Conservation (phyloP, 768 basidiomycete genomes). For the Hygrophoropsis aurantiaca region DNA sequence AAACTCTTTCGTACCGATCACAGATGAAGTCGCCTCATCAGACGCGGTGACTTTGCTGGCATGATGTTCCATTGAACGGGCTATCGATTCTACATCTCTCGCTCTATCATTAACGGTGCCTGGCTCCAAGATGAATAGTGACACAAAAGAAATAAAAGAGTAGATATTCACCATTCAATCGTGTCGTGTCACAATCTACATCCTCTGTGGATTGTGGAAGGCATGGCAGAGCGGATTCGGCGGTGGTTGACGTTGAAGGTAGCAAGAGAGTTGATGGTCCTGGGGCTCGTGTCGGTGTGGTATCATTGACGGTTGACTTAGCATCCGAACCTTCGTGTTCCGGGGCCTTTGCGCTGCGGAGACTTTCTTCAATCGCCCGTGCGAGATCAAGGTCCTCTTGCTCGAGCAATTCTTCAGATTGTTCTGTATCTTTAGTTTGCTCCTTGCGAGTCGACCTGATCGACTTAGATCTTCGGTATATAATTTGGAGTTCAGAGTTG, state of each 20-base stretch:
- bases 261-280: too few relatives aligned
- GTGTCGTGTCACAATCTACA: too few relatives aligned
- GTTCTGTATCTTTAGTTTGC: constrained; percentile 7
- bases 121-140: too few relatives aligned
- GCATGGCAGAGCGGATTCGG: too few relatives aligned
- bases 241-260: too few relatives aligned
- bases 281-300: constrained; percentile 8
- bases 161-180: too few relatives aligned
- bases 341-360: constrained; percentile 22
- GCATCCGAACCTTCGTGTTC: constrained; percentile 6
- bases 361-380: constrained; percentile 47
- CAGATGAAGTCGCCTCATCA: constrained; percentile 22
- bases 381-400: constrained; percentile 45
- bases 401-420: constrained; percentile 14
- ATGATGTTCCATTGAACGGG: not conserved
- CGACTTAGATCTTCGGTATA: constrained; percentile 35
- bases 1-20: constrained; percentile 71
- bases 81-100: not conserved
- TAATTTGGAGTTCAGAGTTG: constrained; percentile 36
- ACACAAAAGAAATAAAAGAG: too few relatives aligned
- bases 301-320: too few relatives aligned
- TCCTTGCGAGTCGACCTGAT: constrained; percentile 10
- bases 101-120: too few relatives aligned
- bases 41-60: too few relatives aligned
- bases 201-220: too few relatives aligned